Conservation (phyloP, 2,329 filamentous ascomycete genomes). For the Hypoxylon sp. region DNA sequence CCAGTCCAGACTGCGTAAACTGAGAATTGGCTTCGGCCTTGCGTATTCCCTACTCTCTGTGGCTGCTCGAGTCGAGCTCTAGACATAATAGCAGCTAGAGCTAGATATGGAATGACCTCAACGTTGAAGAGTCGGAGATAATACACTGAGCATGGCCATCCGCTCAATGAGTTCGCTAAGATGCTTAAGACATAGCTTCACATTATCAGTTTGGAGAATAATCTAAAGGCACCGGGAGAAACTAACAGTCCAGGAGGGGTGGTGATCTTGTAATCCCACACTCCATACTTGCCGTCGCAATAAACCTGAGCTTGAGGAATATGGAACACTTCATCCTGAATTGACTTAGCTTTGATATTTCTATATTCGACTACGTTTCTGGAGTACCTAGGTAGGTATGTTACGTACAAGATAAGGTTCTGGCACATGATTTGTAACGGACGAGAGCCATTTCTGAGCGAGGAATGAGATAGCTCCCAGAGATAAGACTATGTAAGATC, state of each 20-base stretch:
- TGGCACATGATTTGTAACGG: constrained; percentile 60
- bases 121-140: constrained; percentile 67
- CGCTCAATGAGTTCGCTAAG: constrained; percentile 55
- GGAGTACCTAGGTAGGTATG: not conserved
- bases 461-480: constrained; percentile 40
- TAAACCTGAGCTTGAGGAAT: constrained; percentile 93
- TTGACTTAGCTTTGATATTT: constrained; percentile 8
- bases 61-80: constrained; percentile 61
- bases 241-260: constrained; percentile 89
- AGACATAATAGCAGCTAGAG: constrained; percentile 65
- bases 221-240: constrained; percentile 44
- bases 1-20: constrained; percentile 71
- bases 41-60: constrained; percentile 34
- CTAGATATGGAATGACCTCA: constrained; percentile 60
- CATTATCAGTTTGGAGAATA: constrained; percentile 43
- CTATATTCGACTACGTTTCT: not conserved
- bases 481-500: constrained; percentile 18
- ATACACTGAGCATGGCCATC: constrained; percentile 58
- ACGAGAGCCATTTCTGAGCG: constrained; percentile 57
- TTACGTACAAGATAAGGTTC: constrained; percentile 68
- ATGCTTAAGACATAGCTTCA: constrained; percentile 59
- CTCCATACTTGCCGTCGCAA: constrained; percentile 78
- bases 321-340: constrained; percentile 87
- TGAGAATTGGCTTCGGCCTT: constrained; percentile 51
- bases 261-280: constrained; percentile 98